Base-by-base conservation (phyloP, 2,329 filamentous ascomycete species). In the Harringtonia lauricola region DNA sequence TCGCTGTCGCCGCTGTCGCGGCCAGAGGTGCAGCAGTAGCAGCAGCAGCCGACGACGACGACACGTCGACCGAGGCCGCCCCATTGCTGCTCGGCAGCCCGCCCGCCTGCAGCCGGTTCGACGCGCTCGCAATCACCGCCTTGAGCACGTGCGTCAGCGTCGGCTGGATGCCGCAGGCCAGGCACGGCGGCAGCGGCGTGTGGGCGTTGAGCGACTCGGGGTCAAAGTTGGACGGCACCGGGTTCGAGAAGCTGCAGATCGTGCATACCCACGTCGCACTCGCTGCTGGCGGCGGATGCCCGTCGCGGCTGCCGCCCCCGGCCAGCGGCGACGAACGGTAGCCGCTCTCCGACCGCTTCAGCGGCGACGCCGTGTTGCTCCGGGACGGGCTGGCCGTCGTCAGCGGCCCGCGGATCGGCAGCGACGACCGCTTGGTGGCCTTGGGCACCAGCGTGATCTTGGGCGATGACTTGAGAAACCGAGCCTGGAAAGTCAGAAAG, bases 201-300 rank as follows among this genome's bases (percentile, higher is more conserved):
- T 87, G 79, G 18, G 81, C 76, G 48, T 78, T 92, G 9, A 87
- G 87, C 3, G 83, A 81, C 1, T 81, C 73, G 0, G 88, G 85
- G 55, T 96, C 90, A 59, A 96, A 96, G 60, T 95, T 95, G 31
- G 86, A 85, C 1, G 92, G 89, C 2, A 95, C 80, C 0, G 86
- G 83, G 56, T 96, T 96, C 10, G 89, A 90, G 58, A 94, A 94
- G 52, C 85, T 90, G 69, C 90, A 96, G 55, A 96, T 96, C 2
- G 86, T 83, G 65, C 90, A 96, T 18, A 96, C 81, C 90, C 90
- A 96, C 4, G 88, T 95, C 7, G 86, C 86, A 47, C 71, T 75
- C 51, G 70, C 73, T 14, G 68, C 59, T 14, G 72, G 63, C 12
- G 68, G 53, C 28, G 74, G 66, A 12, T 10, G 22, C 24, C 17